Evolutionary conservation across 495 filamentous ascomycete species (phyloP).

Genomic region (Trichocladium uniseriatum): DNA sequence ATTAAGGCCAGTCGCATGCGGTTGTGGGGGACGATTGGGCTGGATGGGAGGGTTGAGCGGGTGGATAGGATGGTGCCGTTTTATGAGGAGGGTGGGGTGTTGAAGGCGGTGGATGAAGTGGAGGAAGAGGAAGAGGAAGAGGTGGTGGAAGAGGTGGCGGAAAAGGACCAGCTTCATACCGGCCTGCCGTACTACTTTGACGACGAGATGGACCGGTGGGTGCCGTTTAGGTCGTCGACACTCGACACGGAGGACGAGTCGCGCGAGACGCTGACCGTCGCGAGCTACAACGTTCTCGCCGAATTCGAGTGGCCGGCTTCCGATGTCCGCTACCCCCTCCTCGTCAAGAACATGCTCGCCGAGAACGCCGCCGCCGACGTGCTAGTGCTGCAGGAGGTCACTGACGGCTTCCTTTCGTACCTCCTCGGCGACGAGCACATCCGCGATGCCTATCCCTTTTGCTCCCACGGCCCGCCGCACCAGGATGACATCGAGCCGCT

Average conservation of each 20-base stretch:
- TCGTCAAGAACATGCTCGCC: constrained; percentile 38
- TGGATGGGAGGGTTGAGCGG: constrained; percentile 25
- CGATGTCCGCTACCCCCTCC: constrained; percentile 39
- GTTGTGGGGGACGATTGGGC: constrained; percentile 40
- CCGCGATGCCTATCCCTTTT: constrained; percentile 39
- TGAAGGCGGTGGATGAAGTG: not conserved
- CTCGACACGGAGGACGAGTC: not conserved
- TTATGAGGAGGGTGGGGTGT: constrained; percentile 4
- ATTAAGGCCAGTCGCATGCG: constrained; percentile 27
- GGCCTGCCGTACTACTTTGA: constrained; percentile 18
- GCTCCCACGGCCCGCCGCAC: constrained; percentile 41
- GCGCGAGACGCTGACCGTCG: constrained; percentile 25
- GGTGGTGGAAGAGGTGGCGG: not conserved
- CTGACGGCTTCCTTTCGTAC: constrained; percentile 45
- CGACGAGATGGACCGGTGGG: constrained; percentile 21
- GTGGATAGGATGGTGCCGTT: constrained; percentile 14
- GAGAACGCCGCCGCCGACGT: constrained; percentile 31
- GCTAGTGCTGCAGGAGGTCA: constrained; percentile 50
- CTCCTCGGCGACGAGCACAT: constrained; percentile 38
- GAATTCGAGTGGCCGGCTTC: constrained; percentile 42
- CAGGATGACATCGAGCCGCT: constrained; percentile 41
- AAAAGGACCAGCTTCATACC: constrained; percentile 10
- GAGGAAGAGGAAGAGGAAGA: not conserved
- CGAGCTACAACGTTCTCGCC: constrained; percentile 49
- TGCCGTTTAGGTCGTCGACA: constrained; percentile 1